These are phyloP conservation scores for Penicillium glabrum DNA, from an alignment of 2,329 filamentous ascomycete species.

Conservation along the genomic window DNA sequence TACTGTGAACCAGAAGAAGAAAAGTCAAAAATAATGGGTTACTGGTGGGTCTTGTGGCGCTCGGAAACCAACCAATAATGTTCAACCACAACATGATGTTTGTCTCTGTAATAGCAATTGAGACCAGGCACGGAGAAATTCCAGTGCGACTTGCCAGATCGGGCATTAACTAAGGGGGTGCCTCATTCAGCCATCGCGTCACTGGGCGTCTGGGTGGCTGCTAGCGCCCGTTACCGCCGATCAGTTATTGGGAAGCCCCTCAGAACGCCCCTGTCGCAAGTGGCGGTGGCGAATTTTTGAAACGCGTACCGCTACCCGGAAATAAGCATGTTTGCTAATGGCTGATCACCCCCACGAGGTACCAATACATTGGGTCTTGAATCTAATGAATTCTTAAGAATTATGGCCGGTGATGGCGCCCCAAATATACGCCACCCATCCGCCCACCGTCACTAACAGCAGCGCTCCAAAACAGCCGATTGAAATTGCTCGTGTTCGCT, in stretches of 20 bases:
- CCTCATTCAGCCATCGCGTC: neutral
- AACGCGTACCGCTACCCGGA: neutral
- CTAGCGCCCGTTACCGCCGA: neutral
- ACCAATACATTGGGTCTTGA: neutral
- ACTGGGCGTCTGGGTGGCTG: neutral
- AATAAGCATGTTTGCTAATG: neutral
- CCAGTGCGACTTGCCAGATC: neutral
- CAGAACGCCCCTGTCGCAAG: neutral
- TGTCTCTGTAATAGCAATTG: neutral
- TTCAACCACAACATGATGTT: neutral
- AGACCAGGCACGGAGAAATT: neutral
- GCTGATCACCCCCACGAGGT: conserved; percentile 1
- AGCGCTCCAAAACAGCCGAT: conserved; percentile 46
- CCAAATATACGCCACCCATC: conserved; percentile 58
- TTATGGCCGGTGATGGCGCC: conserved; percentile 57
- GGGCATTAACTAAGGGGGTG: neutral
- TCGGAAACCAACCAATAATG: neutral
- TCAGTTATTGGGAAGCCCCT: neutral
- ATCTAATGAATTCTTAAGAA: conserved; percentile 8
- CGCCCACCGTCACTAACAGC: conserved; percentile 51
- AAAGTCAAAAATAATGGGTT: neutral
- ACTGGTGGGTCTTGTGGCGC: neutral
- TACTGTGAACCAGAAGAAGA: neutral
- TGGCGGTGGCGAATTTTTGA: conserved; percentile 15
- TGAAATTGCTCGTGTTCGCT: conserved; percentile 45